These are phyloP conservation scores for Eimeria acervulina DNA, from an alignment of 169 alveolate genomes.

Conservation along the genomic window DNA sequence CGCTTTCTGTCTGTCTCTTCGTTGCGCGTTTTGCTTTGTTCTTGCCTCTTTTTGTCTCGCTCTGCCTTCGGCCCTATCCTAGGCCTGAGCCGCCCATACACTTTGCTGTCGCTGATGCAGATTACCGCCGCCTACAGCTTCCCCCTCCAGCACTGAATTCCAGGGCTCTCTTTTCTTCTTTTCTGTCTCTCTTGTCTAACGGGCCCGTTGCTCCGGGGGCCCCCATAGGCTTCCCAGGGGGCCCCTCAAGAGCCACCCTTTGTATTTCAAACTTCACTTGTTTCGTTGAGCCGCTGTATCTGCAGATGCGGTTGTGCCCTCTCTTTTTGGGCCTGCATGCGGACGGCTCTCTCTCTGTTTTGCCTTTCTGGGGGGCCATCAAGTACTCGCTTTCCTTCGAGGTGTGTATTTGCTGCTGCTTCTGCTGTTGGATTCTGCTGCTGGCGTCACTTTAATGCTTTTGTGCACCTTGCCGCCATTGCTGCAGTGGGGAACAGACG, in stretches of 20 bases:
- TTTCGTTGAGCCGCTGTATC: conserved; percentile 76
- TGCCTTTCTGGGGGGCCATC: conserved; percentile 66
- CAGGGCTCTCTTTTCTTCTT: neutral
- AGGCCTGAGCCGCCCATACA: neutral
- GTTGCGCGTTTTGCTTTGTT: neutral
- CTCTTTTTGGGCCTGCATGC: conserved; percentile 68
- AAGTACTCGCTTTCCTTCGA: conserved; percentile 66
- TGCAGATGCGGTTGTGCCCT: conserved; percentile 77
- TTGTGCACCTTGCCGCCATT: neutral
- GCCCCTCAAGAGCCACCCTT: conserved; percentile 22
- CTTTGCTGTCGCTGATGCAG: conserved; percentile 30
- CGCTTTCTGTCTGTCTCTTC: neutral
- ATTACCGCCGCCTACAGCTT: conserved; percentile 76
- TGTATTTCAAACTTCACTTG: conserved; percentile 74
- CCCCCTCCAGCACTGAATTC: conserved; percentile 23
- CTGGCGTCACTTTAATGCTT: neutral
- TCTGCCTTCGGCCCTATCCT: neutral
- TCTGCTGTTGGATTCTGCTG: neutral
- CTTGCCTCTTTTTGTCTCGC: neutral
- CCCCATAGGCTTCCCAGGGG: conserved; percentile 8
- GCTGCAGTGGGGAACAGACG: neutral
- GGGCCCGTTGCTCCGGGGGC: neutral
- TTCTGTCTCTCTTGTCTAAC: conserved; percentile 7
- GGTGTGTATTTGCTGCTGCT: conserved; percentile 51
- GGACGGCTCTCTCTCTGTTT: conserved; percentile 73